Evolutionary conservation across 371 early-diverging fungal genomes (phyloP).

Genomic region (Mucor piriformis): DNA sequence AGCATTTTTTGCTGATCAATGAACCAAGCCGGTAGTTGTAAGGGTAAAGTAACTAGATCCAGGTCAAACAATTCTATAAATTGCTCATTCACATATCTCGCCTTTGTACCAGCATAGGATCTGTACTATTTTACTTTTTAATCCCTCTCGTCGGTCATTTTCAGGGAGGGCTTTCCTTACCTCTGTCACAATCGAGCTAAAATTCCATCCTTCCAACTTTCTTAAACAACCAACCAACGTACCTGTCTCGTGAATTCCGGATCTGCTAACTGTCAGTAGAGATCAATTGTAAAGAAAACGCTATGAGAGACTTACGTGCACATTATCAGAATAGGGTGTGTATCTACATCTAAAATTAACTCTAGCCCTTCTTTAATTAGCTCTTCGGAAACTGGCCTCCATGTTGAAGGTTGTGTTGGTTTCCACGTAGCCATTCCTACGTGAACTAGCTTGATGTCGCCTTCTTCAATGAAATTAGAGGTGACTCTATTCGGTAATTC

Average conservation of each 20-base stretch:
- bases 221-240: conserved; percentile 92
- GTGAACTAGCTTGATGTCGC: conserved; percentile 76
- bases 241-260: conserved; percentile 81
- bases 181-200: conserved; percentile 93
- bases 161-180: conserved; percentile 33
- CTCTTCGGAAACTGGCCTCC: conserved; percentile 95
- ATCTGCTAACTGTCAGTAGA: conserved; percentile 28
- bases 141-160: too few species aligned
- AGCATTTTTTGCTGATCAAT: conserved; percentile 57
- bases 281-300: neutral
- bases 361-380: conserved; percentile 92
- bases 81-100: conserved; percentile 87
- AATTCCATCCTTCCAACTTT: conserved; percentile 93
- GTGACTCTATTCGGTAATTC: conserved; percentile 82
- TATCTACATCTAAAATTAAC: conserved; percentile 71
- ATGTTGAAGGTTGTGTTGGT: conserved; percentile 59
- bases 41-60: conserved; percentile 87
- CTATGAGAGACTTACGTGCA: conserved; percentile 71
- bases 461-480: conserved; percentile 80
- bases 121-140: conserved; percentile 69
- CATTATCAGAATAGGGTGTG: conserved; percentile 87
- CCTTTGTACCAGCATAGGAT: conserved; percentile 85
- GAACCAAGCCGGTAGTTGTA: conserved; percentile 79
- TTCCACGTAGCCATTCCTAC: conserved; percentile 68
- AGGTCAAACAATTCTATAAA: conserved; percentile 95